These are phyloP conservation scores for Lasiodiplodia hormozganensis DNA, from an alignment of 2,329 filamentous ascomycete genomes.

Conservation along the genomic window DNA sequence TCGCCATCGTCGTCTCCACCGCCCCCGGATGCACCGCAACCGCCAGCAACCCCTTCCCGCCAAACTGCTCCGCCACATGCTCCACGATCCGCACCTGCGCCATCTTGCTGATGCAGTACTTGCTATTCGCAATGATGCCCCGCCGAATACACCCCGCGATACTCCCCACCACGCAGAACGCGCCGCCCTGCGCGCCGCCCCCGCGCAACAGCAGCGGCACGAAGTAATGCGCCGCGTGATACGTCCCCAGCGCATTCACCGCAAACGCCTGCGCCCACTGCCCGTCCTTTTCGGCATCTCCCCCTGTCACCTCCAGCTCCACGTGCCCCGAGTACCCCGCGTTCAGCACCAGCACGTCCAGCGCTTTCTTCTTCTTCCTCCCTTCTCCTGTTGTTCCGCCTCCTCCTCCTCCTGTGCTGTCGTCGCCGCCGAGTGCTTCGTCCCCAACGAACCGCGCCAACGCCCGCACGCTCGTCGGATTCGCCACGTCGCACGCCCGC, in stretches of 20 bases:
- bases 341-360: constrained; percentile 20
- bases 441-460: neutral
- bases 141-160: constrained; percentile 46
- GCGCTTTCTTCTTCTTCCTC: too few species aligned
- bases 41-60: constrained; percentile 36
- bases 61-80: constrained; percentile 46
- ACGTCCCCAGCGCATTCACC: constrained; percentile 48
- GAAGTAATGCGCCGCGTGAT: constrained; percentile 46
- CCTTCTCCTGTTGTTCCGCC: too few species aligned
- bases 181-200: constrained; percentile 29
- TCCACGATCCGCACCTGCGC: constrained; percentile 49
- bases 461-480: constrained; percentile 35
- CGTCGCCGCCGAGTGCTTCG: neutral
- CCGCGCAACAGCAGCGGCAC: constrained; percentile 37
- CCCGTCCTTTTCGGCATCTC: too few species aligned
- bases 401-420: too few species aligned
- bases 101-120: constrained; percentile 48
- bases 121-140: constrained; percentile 50
- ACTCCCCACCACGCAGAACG: constrained; percentile 37
- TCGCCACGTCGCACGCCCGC: constrained; percentile 41
- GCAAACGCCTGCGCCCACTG: constrained; percentile 41
- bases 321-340: constrained; percentile 43
- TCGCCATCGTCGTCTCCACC: constrained; percentile 45
- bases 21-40: constrained; percentile 48
- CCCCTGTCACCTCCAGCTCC: constrained; percentile 42